Base-by-base conservation (phyloP, 2,329 filamentous ascomycete species). In the Pseudogymnoascus pannorum region DNA sequence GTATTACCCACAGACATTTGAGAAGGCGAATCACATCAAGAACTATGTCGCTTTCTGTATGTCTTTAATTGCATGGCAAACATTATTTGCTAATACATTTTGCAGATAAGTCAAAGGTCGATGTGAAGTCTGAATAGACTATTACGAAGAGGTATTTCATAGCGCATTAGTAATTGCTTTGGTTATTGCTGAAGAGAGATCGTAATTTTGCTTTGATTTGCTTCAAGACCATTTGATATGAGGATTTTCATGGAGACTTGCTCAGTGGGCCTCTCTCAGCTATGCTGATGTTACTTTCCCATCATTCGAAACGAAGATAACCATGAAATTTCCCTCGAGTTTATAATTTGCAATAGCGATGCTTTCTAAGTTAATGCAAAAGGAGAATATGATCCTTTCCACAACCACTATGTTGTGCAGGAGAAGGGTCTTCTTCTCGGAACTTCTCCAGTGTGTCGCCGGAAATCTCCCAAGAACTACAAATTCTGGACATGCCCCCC, bases 31-130 rank as follows among this genome's bases (percentile, higher is more conserved):
- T 40, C 73, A 74, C 64, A 78, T 78, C 62, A 77, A 75, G 68
- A 72, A 73, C 18, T 73, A 75, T 69, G 75, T 79, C 62, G 77
- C 77, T 16, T 79, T 79, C 66, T 78, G 77, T 72, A 73, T 75
- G 76, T 72, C 33, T 36, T 38, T 22, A 20, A 18, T 42, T 42
- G 14, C 20, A 16, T 29, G n/a, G 24, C n/a, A 20, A 22, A n/a
- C 22, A 44, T 16, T 5, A 22, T 14, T 29, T 40, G 20, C 24
- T 58, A 38, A 42, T 18, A 20, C 11, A 26, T 54, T 16, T 20
- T 36, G 44, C 51, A 66, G 64, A 66, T 61, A 66, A 64, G 59
- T 60, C 64, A 29, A 62, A 59, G 26, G 63, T 60, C 35, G 38
- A 58, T 38, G 57, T 58, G 9, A 54, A 54, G 26, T 54, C 48